Evolutionary conservation across 2,329 filamentous ascomycete species (phyloP).

Genomic region (Phoma sp.): DNA sequence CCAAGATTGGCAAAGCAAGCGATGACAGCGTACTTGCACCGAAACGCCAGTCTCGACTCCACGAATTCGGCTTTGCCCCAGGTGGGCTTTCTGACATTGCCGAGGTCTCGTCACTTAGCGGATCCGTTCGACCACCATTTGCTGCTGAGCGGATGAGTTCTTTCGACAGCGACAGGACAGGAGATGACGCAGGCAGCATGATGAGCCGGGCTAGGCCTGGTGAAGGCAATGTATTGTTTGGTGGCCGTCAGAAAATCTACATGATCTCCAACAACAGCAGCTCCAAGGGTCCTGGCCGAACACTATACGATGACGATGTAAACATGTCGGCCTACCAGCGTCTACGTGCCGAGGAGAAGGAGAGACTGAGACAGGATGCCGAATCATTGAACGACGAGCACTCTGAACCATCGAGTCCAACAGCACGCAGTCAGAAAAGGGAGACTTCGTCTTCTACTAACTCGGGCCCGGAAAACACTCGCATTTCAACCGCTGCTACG

Average conservation of each 20-base stretch:
- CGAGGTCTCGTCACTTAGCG: constrained; percentile 79
- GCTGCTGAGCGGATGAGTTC: constrained; percentile 69
- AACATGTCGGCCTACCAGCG: constrained; percentile 83
- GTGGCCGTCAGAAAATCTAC: constrained; percentile 94
- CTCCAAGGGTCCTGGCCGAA: constrained; percentile 58
- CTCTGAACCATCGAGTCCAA: constrained; percentile 56
- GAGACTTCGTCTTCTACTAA: constrained; percentile 86
- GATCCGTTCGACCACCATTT: constrained; percentile 62
- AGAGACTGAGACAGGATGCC: constrained; percentile 44
- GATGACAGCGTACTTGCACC: constrained; percentile 91
- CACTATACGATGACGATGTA: constrained; percentile 87
- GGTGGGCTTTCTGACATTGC: constrained; percentile 80
- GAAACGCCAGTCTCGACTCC: constrained; percentile 78
- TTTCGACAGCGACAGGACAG: constrained; percentile 66
- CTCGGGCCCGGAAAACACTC: constrained; percentile 69
- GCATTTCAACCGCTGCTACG: constrained; percentile 85
- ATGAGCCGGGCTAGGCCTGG: constrained; percentile 82
- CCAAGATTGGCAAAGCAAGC: constrained; percentile 89
- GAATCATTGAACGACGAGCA: constrained; percentile 48
- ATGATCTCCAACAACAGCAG: constrained; percentile 69
- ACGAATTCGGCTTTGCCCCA: constrained; percentile 70
- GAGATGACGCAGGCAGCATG: constrained; percentile 76
- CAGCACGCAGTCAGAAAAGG: constrained; percentile 73
- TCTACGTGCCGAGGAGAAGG: constrained; percentile 64
- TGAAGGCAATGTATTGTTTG: constrained; percentile 93